These are phyloP conservation scores for Fusarium palustre DNA, from an alignment of 2,329 filamentous ascomycete genomes.

Conservation along the genomic window DNA sequence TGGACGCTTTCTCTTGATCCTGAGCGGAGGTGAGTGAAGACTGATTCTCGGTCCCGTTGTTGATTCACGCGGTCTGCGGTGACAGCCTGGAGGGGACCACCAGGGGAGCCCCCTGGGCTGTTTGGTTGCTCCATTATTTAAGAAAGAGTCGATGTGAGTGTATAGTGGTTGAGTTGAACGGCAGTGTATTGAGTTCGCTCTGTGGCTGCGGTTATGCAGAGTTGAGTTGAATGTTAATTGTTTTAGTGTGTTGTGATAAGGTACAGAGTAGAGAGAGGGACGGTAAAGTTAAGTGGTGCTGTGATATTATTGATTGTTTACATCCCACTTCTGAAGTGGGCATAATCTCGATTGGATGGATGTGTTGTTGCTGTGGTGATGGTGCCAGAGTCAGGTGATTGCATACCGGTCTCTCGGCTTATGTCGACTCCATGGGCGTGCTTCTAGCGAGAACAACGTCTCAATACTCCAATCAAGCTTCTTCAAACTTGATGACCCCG, in stretches of 20 bases:
- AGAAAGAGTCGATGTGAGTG: conserved; percentile 4
- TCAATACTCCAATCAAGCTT: conserved; percentile 28
- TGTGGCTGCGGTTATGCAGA: conserved; percentile 17
- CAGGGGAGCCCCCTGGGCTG: conserved; percentile 66
- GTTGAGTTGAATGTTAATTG: conserved; percentile 25
- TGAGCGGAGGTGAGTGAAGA: conserved; percentile 53
- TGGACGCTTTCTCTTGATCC: conserved; percentile 69
- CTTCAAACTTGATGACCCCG: conserved; percentile 39
- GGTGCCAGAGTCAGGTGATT: conserved; percentile 34
- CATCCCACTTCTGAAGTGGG: conserved; percentile 37
- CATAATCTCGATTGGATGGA: conserved; percentile 3
- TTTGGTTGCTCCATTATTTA: conserved; percentile 42
- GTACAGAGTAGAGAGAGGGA: background rate
- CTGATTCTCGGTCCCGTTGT: conserved; percentile 53
- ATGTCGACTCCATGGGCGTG: conserved; percentile 29
- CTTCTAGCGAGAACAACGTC: background rate
- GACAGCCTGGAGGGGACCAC: conserved; percentile 68
- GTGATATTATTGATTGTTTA: conserved; percentile 41
- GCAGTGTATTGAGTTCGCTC: background rate
- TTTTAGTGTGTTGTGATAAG: conserved; percentile 29
- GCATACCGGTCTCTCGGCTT: background rate
- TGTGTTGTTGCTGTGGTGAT: conserved; percentile 25
- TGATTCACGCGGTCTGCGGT: conserved; percentile 74
- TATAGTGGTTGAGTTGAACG: conserved; percentile 1
- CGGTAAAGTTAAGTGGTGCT: conserved; percentile 25